Evolutionary conservation across 1,284 basidiomycete genomes (phyloP).

Genomic region (Agroathelia rolfsii): DNA sequence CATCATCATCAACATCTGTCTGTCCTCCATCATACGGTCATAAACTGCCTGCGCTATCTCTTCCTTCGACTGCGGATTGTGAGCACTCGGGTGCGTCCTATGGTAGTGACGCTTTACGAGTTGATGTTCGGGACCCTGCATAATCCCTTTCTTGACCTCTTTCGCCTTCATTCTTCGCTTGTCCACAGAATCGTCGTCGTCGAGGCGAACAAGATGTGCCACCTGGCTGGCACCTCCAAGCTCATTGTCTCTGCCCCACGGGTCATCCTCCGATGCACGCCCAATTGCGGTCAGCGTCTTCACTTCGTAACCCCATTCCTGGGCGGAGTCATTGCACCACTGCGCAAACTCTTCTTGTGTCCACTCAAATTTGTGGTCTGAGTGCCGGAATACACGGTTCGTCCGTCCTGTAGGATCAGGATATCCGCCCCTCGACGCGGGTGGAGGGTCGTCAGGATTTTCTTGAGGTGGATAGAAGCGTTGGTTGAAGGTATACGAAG

Average conservation of each 20-base stretch:
- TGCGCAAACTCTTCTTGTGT: constrained; percentile 67
- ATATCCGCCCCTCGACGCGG: constrained; percentile 42
- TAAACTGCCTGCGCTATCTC: constrained; percentile 45
- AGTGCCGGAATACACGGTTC: constrained; percentile 63
- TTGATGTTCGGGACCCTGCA: constrained; percentile 35
- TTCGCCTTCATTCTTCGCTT: too few relatives aligned
- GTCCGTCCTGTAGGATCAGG: constrained; percentile 72
- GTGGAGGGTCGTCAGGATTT: constrained; percentile 35
- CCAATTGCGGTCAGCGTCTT: constrained; percentile 50
- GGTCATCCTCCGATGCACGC: constrained; percentile 43
- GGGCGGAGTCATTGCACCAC: constrained; percentile 60
- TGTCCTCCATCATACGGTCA: constrained; percentile 41
- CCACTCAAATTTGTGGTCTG: constrained; percentile 93
- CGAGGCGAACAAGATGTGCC: constrained; percentile 52
- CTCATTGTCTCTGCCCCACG: constrained; percentile 55
- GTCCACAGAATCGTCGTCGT: constrained; percentile 20
- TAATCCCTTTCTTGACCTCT: constrained; percentile 24
- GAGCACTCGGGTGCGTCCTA: constrained; percentile 35
- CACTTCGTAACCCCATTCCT: constrained; percentile 68
- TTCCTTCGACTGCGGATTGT: constrained; percentile 28
- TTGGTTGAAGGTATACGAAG: constrained; percentile 82
- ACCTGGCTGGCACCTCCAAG: constrained; percentile 67
- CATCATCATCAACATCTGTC: constrained; percentile 38
- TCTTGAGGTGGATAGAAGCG: constrained; percentile 73
- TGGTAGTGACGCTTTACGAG: constrained; percentile 44